Evolutionary conservation across 2,329 filamentous ascomycete genomes (phyloP), one percentile per base, ranked within the genome.

Genomic region (Aspergillus chevalieri): DNA sequence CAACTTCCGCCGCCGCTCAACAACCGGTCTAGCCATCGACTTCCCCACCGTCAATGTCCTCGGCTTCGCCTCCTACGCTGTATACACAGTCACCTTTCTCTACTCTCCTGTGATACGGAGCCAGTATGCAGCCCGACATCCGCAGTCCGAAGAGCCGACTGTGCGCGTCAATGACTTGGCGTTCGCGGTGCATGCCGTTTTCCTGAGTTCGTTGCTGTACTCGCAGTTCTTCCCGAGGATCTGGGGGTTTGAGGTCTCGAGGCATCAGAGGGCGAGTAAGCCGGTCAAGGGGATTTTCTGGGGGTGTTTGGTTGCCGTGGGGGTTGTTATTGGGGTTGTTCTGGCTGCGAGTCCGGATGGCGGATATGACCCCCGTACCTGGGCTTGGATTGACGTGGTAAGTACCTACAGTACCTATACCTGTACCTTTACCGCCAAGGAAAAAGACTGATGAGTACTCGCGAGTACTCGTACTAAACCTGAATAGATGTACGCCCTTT

Each of bases 81-180:
- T 85, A 34, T 94, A 86, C 57, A 94, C 87, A 44, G 67, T 76
- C 7, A 76, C 83, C 1, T 88, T 97, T 62, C 83, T 92, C 57
- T 94, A 83, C 70, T 94, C 89, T 15, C 78, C 87, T 2, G 71
- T 82, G 12, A 85, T 97, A 49, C 85, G 87, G 47, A 68, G 74
- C 33, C 88, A 97, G 67, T 98, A 98, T 74, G 90, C 89, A 19
- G 78, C 80, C 15, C 84, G 93, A 52, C 83, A 97, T 68, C 82
- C 81, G 2, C 69, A 79, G 43, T 83, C 85, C 4, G 83, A 88
- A 6, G 81, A 86, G 41, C 89, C 92, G 3, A 93, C 91, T 1
- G 91, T 95, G 26, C 83, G 86, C 48, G 81, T 89, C 71, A 97
- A 97, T 71, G 93, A 98, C 72, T 79, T 97, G 51, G 81, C 84